A percentile compares a stretch with the other conserved stretches of the same genome.
Conservation (phyloP, 176 grass and related monocot genomes). For the Alopecurus myosuroides region DNA sequence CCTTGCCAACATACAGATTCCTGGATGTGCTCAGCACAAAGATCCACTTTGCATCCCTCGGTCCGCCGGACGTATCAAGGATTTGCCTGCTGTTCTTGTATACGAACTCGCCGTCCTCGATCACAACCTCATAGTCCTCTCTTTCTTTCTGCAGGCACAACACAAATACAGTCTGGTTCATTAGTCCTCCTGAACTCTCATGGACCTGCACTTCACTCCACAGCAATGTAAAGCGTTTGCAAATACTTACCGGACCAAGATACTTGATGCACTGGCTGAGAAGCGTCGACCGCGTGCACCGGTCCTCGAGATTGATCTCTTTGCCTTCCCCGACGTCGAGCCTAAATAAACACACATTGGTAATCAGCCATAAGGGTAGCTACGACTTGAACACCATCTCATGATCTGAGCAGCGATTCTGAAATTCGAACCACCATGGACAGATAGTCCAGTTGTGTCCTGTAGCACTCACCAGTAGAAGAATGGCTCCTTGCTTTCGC, state of each 20-base stretch:
- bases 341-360: slow-evolving; percentile 27
- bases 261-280: slow-evolving; percentile 96
- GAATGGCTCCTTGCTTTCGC: slow-evolving; percentile 91
- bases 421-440: background rate
- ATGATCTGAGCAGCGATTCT: background rate
- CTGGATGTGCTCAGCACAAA: slow-evolving; percentile 93
- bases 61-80: slow-evolving; percentile 41
- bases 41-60: slow-evolving; percentile 76
- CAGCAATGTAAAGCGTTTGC: background rate
- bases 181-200: background rate
- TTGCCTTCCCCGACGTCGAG: slow-evolving; percentile 89
- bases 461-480: slow-evolving; percentile 75
- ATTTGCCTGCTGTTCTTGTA: slow-evolving; percentile 65
- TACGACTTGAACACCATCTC: no score
- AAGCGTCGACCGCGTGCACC: slow-evolving; percentile 67
- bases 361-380: background rate
- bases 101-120: slow-evolving; percentile 76
- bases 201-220: background rate
- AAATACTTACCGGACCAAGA: slow-evolving; percentile 67
- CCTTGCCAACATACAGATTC: slow-evolving; percentile 81
- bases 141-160: slow-evolving; percentile 81
- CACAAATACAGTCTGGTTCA: slow-evolving; percentile 1
- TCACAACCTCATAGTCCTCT: slow-evolving; percentile 72
- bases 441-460: background rate
- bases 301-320: slow-evolving; percentile 71